Conservation (phyloP, 2,329 filamentous ascomycete species). For the Stachybotrys echinatus region DNA sequence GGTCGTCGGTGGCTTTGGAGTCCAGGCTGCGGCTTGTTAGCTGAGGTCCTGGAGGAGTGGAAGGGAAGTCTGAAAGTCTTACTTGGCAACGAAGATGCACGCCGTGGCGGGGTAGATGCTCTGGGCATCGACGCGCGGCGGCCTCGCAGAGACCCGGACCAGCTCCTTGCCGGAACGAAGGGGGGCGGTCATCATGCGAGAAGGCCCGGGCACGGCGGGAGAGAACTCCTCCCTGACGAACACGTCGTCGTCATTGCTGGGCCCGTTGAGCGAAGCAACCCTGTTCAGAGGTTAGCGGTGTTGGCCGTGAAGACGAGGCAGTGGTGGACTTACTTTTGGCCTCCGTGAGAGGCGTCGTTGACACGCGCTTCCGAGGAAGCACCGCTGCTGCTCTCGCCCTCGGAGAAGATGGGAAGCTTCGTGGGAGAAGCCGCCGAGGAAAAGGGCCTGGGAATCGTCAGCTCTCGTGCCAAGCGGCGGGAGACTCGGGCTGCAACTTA, state of each 20-base stretch:
- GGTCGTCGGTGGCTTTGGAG: constrained; percentile 40
- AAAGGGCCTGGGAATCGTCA: background rate
- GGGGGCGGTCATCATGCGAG: too few species aligned
- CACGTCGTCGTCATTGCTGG: too few species aligned
- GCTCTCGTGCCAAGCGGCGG: background rate
- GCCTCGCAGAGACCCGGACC: background rate
- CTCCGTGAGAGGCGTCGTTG: too few species aligned
- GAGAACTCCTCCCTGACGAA: too few species aligned
- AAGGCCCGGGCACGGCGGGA: too few species aligned
- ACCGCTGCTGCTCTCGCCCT: background rate
- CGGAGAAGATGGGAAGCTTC: background rate
- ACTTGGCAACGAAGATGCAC: constrained; percentile 65
- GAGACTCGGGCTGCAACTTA: background rate
- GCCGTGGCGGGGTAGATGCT: constrained; percentile 46
- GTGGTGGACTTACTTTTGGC: too few species aligned
- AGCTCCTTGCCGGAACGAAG: background rate
- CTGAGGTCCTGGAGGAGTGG: background rate
- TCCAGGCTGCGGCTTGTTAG: constrained; percentile 38
- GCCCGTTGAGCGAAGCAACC: too few species aligned
- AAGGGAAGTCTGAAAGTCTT: constrained; percentile 23
- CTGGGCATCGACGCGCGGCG: constrained; percentile 40
- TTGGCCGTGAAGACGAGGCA: too few species aligned
- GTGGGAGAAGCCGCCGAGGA: background rate
- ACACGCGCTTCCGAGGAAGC: background rate
- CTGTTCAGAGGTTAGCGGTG: too few species aligned